A percentile compares a stretch with the other conserved stretches of the same genome.
These are phyloP conservation scores for Globisporangium solare DNA, from an alignment of 352 stramenopile species.

Conservation along the genomic window DNA sequence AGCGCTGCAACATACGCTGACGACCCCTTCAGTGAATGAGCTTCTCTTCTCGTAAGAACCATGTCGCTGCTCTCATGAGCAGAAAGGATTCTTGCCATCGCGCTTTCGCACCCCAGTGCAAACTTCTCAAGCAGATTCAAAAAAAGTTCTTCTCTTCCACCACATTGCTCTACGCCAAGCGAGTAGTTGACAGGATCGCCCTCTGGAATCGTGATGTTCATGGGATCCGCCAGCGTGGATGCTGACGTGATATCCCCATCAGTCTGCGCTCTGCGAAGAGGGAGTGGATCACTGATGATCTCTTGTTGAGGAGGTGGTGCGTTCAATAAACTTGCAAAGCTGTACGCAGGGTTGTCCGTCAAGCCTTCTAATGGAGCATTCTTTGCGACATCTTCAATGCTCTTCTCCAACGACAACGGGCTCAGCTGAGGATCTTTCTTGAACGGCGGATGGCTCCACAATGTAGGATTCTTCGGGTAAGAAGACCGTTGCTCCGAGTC, in stretches of 20 bases:
- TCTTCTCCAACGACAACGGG: conserved; percentile 9
- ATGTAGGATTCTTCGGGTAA: conserved; percentile 51
- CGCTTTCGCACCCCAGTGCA: conserved; percentile 44
- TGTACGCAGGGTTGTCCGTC: neutral
- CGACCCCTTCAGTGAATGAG: conserved; percentile 78
- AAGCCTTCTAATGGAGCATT: conserved; percentile 1
- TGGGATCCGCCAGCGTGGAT: conserved; percentile 11
- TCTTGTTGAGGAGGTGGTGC: neutral
- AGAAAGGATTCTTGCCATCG: conserved; percentile 50
- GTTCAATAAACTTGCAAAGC: conserved; percentile 5
- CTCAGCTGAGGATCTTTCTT: conserved; percentile 20
- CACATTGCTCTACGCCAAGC: conserved; percentile 73
- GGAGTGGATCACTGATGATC: neutral
- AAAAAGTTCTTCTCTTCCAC: conserved; percentile 73
- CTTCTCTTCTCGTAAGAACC: conserved; percentile 47
- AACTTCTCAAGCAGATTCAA: conserved; percentile 81
- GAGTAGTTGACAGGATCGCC: conserved; percentile 79
- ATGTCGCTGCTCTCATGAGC: conserved; percentile 47
- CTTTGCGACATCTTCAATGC: neutral
- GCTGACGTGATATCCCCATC: conserved; percentile 13
- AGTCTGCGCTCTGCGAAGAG: conserved; percentile 8
- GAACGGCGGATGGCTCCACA: conserved; percentile 66
- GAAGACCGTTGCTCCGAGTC: conserved; percentile 27
- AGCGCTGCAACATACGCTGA: conserved; percentile 76
- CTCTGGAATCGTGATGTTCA: conserved; percentile 60